phyloP scores from a whole-genome alignment of 2,329 filamentous ascomycete genomes.

The Hymenotorrendiella dingleyae region DNA sequence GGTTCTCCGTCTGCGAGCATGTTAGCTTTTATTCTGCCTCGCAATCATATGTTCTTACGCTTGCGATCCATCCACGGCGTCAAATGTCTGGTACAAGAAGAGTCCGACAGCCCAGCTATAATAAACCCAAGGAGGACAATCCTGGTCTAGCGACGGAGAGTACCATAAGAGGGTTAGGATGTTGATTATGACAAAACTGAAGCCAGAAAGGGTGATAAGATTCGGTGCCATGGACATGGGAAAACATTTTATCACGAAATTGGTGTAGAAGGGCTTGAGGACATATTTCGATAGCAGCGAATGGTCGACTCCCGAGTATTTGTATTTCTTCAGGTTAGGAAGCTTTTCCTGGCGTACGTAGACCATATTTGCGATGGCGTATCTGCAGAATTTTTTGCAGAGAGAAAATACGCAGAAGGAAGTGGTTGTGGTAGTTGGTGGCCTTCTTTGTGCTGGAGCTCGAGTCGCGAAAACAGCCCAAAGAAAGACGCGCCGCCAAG shows the following conservation, averaged over 20 bases:
- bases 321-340: slow-evolving; percentile 85
- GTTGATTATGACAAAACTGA: slow-evolving; percentile 84
- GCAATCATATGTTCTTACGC: slow-evolving; percentile 62
- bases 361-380: slow-evolving; percentile 57
- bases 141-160: slow-evolving; percentile 85
- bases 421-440: not conserved
- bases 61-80: slow-evolving; percentile 91
- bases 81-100: slow-evolving; percentile 97
- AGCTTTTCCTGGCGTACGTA: slow-evolving; percentile 93
- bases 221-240: slow-evolving; percentile 91
- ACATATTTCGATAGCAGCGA: slow-evolving; percentile 88
- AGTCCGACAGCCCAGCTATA: slow-evolving; percentile 82
- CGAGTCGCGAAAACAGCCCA: slow-evolving; percentile 4
- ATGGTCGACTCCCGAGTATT: slow-evolving; percentile 88
- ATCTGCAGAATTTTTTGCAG: not conserved
- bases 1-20: slow-evolving; percentile 63
- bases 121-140: slow-evolving; percentile 95
- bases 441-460: not conserved
- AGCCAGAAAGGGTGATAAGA: slow-evolving; percentile 84
- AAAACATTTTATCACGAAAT: slow-evolving; percentile 89
- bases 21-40: slow-evolving; percentile 8
- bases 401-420: not conserved
- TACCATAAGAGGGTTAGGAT: slow-evolving; percentile 92
- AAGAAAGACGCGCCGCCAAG: slow-evolving; percentile 13
- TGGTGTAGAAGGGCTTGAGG: slow-evolving; percentile 94